Percentiles rank a stretch among this genome's conserved stretches.
Evolutionary conservation across 805 yeast species (phyloP).

Genomic region (Ogataea angusta): DNA sequence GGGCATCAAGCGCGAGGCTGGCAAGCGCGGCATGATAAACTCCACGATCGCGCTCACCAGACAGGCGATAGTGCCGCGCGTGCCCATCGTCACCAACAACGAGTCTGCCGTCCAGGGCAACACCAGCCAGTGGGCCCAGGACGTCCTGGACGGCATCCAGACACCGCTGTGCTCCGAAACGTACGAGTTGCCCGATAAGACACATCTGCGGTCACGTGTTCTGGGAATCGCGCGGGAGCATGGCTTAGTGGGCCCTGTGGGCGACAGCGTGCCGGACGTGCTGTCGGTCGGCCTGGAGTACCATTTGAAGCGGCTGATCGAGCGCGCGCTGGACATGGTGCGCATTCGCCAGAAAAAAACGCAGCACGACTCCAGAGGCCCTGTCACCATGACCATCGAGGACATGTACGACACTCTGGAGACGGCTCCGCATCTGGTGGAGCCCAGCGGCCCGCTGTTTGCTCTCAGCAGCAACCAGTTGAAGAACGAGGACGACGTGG

Average conservation of each 20-base stretch:
- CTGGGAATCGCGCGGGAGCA: slow-evolving; percentile 83
- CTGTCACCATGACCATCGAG: slow-evolving; percentile 53
- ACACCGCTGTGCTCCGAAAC: slow-evolving; percentile 76
- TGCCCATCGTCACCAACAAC: slow-evolving; percentile 63
- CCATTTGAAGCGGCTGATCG: slow-evolving; percentile 71
- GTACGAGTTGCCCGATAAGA: slow-evolving; percentile 80
- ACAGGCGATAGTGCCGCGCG: slow-evolving; percentile 73
- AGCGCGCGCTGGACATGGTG: slow-evolving; percentile 69
- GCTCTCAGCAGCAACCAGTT: slow-evolving; percentile 48
- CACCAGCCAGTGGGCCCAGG: slow-evolving; percentile 86
- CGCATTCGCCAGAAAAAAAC: slow-evolving; percentile 46
- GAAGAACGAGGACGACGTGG: slow-evolving; percentile 52
- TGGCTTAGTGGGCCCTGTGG: slow-evolving; percentile 81
- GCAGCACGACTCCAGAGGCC: background rate
- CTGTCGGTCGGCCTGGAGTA: slow-evolving; percentile 77
- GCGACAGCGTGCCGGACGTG: slow-evolving; percentile 73
- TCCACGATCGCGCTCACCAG: slow-evolving; percentile 68
- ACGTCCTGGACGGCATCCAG: slow-evolving; percentile 79
- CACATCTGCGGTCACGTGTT: slow-evolving; percentile 62
- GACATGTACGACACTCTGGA: slow-evolving; percentile 64
- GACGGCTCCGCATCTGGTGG: slow-evolving; percentile 63
- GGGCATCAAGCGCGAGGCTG: slow-evolving; percentile 76
- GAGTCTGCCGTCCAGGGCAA: slow-evolving; percentile 30
- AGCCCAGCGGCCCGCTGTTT: slow-evolving; percentile 60
- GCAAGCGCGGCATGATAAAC: slow-evolving; percentile 70